These are phyloP conservation scores for Lactarius evosmus DNA, from an alignment of 768 basidiomycete species.

Conservation along the genomic window DNA sequence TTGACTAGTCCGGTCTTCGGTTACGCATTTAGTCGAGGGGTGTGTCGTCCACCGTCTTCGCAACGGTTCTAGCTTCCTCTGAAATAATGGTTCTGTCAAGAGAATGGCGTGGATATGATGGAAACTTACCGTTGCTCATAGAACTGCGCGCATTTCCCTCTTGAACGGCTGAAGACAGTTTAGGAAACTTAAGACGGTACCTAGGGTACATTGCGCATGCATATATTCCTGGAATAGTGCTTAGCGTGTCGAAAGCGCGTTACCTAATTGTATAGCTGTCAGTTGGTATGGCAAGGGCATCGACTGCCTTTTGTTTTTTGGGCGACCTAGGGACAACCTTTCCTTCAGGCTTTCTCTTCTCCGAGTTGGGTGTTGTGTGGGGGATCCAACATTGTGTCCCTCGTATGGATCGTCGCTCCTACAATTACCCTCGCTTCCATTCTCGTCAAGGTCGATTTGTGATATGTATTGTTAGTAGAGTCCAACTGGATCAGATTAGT, in stretches of 20 bases:
- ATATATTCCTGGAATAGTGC: neutral
- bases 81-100: neutral
- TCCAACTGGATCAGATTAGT: neutral
- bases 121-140: neutral
- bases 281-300: neutral
- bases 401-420: neutral
- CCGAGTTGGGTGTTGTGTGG: neutral
- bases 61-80: neutral
- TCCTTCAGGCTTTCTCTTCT: neutral
- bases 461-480: neutral
- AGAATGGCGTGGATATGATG: neutral
- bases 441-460: neutral
- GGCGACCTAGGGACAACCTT: neutral
- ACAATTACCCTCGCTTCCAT: neutral
- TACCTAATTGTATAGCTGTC: neutral
- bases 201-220: slow-evolving; percentile 30
- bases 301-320: neutral
- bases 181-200: neutral
- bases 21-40: neutral
- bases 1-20: neutral
- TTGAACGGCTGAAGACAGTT: neutral
- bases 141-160: neutral
- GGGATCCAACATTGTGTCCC: neutral
- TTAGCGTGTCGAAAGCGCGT: neutral
- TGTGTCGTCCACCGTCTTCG: neutral